Evolutionary conservation across 1,284 basidiomycete species (phyloP).

Genomic region (Ustilago vetiveriae): DNA sequence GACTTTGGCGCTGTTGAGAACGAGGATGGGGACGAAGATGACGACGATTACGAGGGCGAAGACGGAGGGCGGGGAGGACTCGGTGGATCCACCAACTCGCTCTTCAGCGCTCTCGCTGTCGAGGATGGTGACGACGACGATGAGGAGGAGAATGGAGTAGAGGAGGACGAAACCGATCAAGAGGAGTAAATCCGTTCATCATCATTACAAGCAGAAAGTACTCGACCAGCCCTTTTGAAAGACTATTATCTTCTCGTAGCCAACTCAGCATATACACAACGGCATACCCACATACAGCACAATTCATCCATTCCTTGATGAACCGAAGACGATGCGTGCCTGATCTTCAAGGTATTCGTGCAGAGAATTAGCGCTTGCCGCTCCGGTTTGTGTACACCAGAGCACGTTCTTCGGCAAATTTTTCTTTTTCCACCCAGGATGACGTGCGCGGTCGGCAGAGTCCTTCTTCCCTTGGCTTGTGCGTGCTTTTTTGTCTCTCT

Average conservation of each 20-base stretch:
- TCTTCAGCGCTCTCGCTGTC: constrained; percentile 43
- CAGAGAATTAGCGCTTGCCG: too few species aligned
- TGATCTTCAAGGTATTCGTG: too few species aligned
- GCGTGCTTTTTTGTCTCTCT: not conserved
- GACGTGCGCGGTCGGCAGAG: constrained; percentile 7
- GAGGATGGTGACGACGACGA: constrained; percentile 36
- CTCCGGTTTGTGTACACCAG: too few species aligned
- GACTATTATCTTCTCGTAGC: too few species aligned
- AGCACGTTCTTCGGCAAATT: constrained; percentile 8
- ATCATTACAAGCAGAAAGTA: too few species aligned
- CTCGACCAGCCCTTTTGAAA: too few species aligned
- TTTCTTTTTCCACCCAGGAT: constrained; percentile 2
- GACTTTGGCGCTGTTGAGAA: constrained; percentile 25
- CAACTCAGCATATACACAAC: not conserved
- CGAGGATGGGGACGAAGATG: constrained; percentile 8
- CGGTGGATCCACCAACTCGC: constrained; percentile 11
- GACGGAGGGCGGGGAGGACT: not conserved
- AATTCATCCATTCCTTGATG: too few species aligned
- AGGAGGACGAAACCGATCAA: constrained; percentile 11
- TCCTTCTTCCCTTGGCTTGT: constrained; percentile 5
- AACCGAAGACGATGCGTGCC: too few species aligned
- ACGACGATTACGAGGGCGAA: constrained; percentile 15
- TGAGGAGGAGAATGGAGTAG: constrained; percentile 15
- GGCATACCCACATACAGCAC: not conserved
- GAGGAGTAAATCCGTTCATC: not conserved